These are phyloP conservation scores for Rossbeevera mucosa DNA, from an alignment of 768 basidiomycete species.

Conservation along the genomic window DNA sequence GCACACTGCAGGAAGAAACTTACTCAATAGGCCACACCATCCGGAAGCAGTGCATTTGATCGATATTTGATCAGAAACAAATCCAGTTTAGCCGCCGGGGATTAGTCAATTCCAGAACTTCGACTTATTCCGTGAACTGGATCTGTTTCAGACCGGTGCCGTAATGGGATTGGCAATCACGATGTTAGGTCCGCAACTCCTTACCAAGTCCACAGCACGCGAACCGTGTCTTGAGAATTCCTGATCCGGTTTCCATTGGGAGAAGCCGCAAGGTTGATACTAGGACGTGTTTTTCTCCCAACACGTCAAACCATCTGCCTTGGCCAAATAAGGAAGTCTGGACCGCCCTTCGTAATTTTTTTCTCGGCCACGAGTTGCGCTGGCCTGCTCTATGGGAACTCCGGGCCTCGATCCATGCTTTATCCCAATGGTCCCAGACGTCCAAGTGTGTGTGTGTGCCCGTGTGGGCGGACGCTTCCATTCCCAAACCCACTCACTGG, in stretches of 20 bases:
- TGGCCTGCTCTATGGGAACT: conserved; percentile 13
- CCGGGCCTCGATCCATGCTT: conserved; percentile 4
- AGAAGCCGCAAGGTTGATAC: conserved; percentile 17
- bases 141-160: conserved; percentile 28
- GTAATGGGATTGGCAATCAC: conserved; percentile 35
- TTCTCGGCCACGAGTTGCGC: conserved; percentile 8
- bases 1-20: conserved; percentile 21
- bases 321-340: conserved; percentile 5
- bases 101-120: conserved; percentile 28
- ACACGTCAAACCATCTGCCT: conserved; percentile 14
- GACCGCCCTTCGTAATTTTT: neutral
- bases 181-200: conserved; percentile 13
- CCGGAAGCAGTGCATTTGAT: conserved; percentile 26
- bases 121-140: conserved; percentile 15
- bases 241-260: conserved; percentile 8
- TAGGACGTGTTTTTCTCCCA: conserved; percentile 7
- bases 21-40: conserved; percentile 28
- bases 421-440: conserved; percentile 6
- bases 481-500: conserved; percentile 19
- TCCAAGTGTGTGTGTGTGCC: conserved; percentile 1
- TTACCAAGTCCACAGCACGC: conserved; percentile 10
- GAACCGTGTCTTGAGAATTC: conserved; percentile 5
- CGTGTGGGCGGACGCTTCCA: conserved; percentile 11
- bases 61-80: conserved; percentile 29
- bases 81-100: conserved; percentile 26